phyloP scores from a whole-genome alignment of 768 basidiomycete genomes.

The Suillus subluteus region DNA sequence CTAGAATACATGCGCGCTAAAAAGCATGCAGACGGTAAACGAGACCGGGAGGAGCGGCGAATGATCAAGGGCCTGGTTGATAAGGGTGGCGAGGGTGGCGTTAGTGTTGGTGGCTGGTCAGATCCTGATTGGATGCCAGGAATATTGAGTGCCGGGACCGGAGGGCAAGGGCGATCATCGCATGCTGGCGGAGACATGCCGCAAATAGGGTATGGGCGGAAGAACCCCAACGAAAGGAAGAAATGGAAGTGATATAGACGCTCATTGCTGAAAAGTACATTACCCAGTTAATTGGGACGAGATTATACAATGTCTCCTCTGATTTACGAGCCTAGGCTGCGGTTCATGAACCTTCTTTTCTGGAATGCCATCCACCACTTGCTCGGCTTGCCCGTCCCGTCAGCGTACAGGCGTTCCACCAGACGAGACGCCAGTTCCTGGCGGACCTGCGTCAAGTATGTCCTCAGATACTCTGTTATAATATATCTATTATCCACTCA shows the following conservation, averaged over 20 bases:
- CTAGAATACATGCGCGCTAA: slow-evolving; percentile 83
- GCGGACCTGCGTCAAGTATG: slow-evolving; percentile 90
- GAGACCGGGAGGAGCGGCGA: slow-evolving; percentile 70
- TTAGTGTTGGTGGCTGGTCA: slow-evolving; percentile 80
- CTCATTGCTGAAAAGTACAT: slow-evolving; percentile 26
- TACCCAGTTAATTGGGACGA: slow-evolving; percentile 20
- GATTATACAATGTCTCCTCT: slow-evolving; percentile 6
- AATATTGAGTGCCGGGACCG: slow-evolving; percentile 65
- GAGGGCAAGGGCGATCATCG: slow-evolving; percentile 70
- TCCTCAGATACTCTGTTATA: slow-evolving; percentile 77
- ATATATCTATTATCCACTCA: slow-evolving; percentile 15
- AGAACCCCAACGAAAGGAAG: slow-evolving; percentile 86
- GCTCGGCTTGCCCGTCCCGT: slow-evolving; percentile 92
- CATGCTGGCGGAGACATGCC: slow-evolving; percentile 68
- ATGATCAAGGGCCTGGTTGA: slow-evolving; percentile 67
- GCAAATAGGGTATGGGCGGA: slow-evolving; percentile 82
- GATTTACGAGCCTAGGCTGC: slow-evolving; percentile 71
- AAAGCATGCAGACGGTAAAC: slow-evolving; percentile 72
- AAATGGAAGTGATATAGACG: slow-evolving; percentile 40
- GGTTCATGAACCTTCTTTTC: slow-evolving; percentile 95
- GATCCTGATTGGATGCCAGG: slow-evolving; percentile 95
- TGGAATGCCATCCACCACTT: slow-evolving; percentile 99
- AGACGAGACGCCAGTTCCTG: slow-evolving; percentile 90
- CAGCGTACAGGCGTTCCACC: slow-evolving; percentile 87
- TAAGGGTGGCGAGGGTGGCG: slow-evolving; percentile 51